A percentile compares a stretch with the other conserved stretches of the same genome.
Evolutionary conservation across 2,329 filamentous ascomycete genomes (phyloP).

Genomic region (Trichocomaceae sp.): DNA sequence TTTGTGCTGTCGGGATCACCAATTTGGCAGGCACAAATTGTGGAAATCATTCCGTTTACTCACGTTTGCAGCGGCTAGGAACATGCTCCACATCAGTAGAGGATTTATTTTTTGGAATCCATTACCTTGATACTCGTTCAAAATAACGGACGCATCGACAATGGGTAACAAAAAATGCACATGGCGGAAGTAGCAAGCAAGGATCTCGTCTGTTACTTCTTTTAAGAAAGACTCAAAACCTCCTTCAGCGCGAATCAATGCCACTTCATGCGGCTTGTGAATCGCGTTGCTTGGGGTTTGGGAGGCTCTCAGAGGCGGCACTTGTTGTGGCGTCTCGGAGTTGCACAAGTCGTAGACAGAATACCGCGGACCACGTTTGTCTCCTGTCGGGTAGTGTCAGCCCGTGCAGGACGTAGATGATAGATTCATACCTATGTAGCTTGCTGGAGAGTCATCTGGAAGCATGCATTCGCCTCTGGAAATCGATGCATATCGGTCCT

Average conservation of each 20-base stretch:
- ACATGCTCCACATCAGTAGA: slow-evolving; percentile 2
- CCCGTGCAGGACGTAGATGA: too few relatives aligned
- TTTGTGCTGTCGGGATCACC: too few relatives aligned
- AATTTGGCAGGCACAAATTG: not conserved
- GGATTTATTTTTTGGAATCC: not conserved
- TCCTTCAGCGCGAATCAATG: not conserved
- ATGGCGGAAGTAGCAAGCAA: slow-evolving; percentile 2
- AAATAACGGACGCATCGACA: not conserved
- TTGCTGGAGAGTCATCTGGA: not conserved
- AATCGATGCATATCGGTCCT: not conserved
- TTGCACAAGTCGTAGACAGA: slow-evolving; percentile 8
- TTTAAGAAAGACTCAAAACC: not conserved
- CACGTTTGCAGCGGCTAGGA: slow-evolving; percentile 3
- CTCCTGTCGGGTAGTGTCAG: not conserved
- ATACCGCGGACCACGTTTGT: slow-evolving; percentile 1
- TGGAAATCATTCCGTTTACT: not conserved
- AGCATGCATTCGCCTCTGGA: not conserved
- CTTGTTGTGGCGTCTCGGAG: slow-evolving; percentile 2
- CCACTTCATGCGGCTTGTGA: not conserved
- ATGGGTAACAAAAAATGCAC: not conserved
- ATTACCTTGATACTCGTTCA: not conserved
- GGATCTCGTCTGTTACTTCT: not conserved
- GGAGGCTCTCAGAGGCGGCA: not conserved
- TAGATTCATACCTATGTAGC: not conserved
- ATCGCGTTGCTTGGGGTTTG: not conserved